Evolutionary conservation across 345 rosid species (phyloP), one percentile per base, ranked within the genome.

Genomic region (Punica granatum): DNA sequence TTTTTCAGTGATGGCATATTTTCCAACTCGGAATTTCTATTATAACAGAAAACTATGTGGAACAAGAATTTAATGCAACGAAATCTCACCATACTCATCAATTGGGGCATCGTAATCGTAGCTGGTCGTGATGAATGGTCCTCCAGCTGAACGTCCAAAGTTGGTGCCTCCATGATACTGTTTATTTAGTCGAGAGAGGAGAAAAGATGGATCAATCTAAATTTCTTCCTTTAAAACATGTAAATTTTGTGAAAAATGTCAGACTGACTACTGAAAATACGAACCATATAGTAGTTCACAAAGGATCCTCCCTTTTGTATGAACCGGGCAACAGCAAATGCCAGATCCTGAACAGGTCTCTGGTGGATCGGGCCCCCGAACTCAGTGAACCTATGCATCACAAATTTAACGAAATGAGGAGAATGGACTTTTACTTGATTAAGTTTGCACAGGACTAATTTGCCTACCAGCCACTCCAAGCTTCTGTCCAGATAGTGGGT

Each of bases 101-200:
- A 95, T 70, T 4, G 99, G 99, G 68, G 97, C 97, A 77, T 95
- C 98, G 46, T 92, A 95, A 70, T 95, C 99, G 43, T 95, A 95
- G 82, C 99, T 95, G 43, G 99, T 92, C 59, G 96, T 88, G 73
- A 95, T 81, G 81, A 95, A 95, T 37, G 98, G 98, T 70, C 99
- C 99, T 68, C 98, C 99, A 48, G 99, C 98, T 70, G 92, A 84
- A 73, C 98, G 93, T 63, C 98, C 98, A 56, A 95, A 95, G 80
- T 92, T 95, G 67, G 99, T 95, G 66, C 99, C 99, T 76, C 99
- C 99, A 71, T 95, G 97, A 70, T 86, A 95, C 99, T 95, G 84
- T 79, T 83, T 67, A 51, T 67, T 30, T 34, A 41, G 1, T 9
- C 51, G n/a, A 19, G 18, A 44, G 23, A 19, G 6, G n/a, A 13